Percentiles rank a stretch among this genome's conserved stretches.
Conservation (phyloP, 306 rosid species). For the Inga leiocalycina region DNA sequence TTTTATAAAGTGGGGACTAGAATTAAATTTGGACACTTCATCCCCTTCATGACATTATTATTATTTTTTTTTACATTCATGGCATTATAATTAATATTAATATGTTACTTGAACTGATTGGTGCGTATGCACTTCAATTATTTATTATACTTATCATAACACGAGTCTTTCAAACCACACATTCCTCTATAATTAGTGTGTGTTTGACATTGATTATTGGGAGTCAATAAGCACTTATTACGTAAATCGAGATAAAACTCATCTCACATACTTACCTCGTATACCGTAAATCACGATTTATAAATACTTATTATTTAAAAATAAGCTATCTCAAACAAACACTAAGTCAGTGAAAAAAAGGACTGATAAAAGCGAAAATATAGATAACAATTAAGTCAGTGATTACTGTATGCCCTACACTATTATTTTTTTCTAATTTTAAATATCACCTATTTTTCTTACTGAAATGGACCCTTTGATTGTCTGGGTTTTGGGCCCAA, state of each 20-base stretch:
- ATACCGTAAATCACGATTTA: too few relatives aligned
- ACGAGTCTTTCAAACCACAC: neutral
- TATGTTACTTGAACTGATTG: neutral
- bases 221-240: too few relatives aligned
- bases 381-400: neutral
- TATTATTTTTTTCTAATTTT: neutral
- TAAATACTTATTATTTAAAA: too few relatives aligned
- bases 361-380: neutral
- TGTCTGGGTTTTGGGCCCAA: neutral
- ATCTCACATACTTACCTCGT: too few relatives aligned
- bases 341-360: neutral
- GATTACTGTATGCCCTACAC: neutral
- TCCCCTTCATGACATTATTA: constrained; percentile 9
- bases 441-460: neutral
- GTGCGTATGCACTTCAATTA: constrained; percentile 9
- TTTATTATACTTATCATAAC: neutral
- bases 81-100: neutral
- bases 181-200: neutral
- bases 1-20: constrained; percentile 9
- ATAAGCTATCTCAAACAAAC: too few relatives aligned
- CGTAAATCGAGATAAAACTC: too few relatives aligned
- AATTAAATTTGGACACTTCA: constrained; percentile 14
- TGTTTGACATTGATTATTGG: too few relatives aligned
- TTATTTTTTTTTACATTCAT: neutral
- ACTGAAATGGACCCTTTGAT: neutral